phyloP scores from a whole-genome alignment of 768 basidiomycete species.

The Infundibulicybe gibba region DNA sequence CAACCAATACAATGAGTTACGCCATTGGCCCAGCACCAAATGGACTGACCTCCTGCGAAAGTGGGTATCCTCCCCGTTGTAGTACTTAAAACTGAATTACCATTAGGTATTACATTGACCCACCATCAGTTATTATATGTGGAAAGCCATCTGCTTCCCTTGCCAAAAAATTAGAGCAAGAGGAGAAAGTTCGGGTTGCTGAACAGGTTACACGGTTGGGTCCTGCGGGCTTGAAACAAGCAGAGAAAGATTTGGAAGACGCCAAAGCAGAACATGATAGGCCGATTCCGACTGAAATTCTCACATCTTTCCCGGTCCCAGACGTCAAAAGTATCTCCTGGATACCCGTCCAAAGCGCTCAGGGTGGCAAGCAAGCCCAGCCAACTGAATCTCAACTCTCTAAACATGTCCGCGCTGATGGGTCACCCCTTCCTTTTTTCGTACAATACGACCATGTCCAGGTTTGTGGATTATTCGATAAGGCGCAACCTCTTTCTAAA shows the following conservation, averaged over 20 bases:
- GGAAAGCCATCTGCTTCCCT: conserved; percentile 88
- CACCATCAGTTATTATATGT: conserved; percentile 67
- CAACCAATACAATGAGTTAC: conserved; percentile 61
- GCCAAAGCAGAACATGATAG: conserved; percentile 86
- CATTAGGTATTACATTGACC: conserved; percentile 74
- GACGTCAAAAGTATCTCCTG: conserved; percentile 88
- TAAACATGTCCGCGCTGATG: conserved; percentile 66
- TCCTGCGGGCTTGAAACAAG: conserved; percentile 72
- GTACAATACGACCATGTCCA: conserved; percentile 93
- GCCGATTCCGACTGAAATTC: conserved; percentile 76
- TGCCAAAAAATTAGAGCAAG: conserved; percentile 73
- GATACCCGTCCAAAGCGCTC: conserved; percentile 71
- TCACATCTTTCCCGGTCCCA: conserved; percentile 88
- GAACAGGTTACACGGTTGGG: conserved; percentile 71
- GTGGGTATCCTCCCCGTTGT: conserved; percentile 35
- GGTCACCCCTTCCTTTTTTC: conserved; percentile 74
- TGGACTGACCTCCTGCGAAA: conserved; percentile 77
- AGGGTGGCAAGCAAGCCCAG: conserved; percentile 48
- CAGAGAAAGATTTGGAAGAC: conserved; percentile 62
- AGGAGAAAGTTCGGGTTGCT: conserved; percentile 75
- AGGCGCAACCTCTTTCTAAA: background rate
- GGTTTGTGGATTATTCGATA: conserved; percentile 38
- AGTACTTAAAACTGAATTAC: conserved; percentile 1
- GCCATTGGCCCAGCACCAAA: conserved; percentile 66
- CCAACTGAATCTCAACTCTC: conserved; percentile 41